phyloP scores from a whole-genome alignment of 2,329 filamentous ascomycete genomes.

The Verticillium alfalfae region DNA sequence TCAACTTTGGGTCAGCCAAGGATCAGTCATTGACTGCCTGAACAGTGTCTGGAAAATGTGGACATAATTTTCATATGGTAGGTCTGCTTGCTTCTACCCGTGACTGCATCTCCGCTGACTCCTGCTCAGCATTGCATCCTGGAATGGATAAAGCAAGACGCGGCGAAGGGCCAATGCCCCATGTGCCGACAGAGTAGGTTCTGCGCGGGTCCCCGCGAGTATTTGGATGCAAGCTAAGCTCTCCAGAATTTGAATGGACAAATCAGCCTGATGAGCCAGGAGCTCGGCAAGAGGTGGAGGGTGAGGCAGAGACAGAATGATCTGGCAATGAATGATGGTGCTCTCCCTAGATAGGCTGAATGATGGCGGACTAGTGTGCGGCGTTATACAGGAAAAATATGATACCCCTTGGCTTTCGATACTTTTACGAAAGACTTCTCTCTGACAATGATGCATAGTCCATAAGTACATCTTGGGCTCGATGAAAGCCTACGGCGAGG shows the following conservation, averaged over 20 bases:
- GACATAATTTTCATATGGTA: conserved; percentile 97
- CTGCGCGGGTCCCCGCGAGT: not conserved
- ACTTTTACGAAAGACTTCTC: not conserved
- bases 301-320: conserved; percentile 2
- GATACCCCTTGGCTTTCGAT: conserved; percentile 3
- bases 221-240: not conserved
- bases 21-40: not conserved
- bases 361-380: not conserved
- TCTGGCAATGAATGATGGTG: not conserved
- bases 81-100: conserved; percentile 13
- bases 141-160: conserved; percentile 94
- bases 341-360: not conserved
- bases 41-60: conserved; percentile 92
- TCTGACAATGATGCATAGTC: not conserved
- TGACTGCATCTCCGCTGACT: not conserved
- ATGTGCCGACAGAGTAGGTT: conserved; percentile 90
- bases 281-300: conserved; percentile 11
- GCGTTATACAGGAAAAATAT: not conserved
- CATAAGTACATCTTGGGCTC: not conserved
- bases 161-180: conserved; percentile 87
- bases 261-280: conserved; percentile 26
- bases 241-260: conserved; percentile 33
- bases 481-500: not conserved
- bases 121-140: conserved; percentile 77
- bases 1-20: conserved; percentile 11